A percentile compares a stretch with the other conserved stretches of the same genome.
phyloP scores from a whole-genome alignment of 345 rosid genomes.

The Salix dunnii region DNA sequence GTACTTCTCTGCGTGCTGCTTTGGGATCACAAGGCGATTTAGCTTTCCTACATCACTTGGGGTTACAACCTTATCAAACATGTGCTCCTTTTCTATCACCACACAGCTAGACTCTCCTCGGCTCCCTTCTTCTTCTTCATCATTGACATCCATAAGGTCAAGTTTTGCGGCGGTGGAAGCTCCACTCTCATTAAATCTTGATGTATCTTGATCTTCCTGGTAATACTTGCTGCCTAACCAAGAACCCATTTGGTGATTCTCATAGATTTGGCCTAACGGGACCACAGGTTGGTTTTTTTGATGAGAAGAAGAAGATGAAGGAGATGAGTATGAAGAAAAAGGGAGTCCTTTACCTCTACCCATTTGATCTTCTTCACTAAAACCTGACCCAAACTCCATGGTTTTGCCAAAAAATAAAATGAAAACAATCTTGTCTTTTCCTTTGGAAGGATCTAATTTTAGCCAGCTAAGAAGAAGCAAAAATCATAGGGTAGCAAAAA shows the following conservation, averaged over 20 bases:
- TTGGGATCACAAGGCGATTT: slow-evolving; percentile 58
- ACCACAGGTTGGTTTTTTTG: background rate
- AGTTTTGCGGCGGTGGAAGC: slow-evolving; percentile 1
- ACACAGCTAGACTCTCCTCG: slow-evolving; percentile 12
- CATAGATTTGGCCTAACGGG: slow-evolving; percentile 10
- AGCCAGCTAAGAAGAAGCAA: background rate
- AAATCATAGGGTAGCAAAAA: background rate
- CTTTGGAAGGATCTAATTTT: background rate
- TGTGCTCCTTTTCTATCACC: slow-evolving; percentile 43
- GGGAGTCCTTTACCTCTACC: slow-evolving; percentile 28
- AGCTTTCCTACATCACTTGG: slow-evolving; percentile 71
- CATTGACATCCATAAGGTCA: slow-evolving; percentile 20
- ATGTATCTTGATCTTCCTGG: slow-evolving; percentile 22
- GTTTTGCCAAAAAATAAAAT: background rate
- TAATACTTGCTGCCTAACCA: slow-evolving; percentile 35
- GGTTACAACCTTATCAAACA: slow-evolving; percentile 59
- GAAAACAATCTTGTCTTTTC: background rate
- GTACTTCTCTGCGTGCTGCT: slow-evolving; percentile 74
- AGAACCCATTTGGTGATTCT: slow-evolving; percentile 24
- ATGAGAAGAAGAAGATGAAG: slow-evolving; percentile 16
- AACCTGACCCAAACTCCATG: slow-evolving; percentile 33
- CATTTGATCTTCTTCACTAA: slow-evolving; percentile 27
- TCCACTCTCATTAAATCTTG: slow-evolving; percentile 3
- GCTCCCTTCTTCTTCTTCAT: slow-evolving; percentile 17
- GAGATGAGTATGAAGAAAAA: slow-evolving; percentile 19